Conservation (phyloP, 768 basidiomycete species). For the Phaffia tasmanica region DNA sequence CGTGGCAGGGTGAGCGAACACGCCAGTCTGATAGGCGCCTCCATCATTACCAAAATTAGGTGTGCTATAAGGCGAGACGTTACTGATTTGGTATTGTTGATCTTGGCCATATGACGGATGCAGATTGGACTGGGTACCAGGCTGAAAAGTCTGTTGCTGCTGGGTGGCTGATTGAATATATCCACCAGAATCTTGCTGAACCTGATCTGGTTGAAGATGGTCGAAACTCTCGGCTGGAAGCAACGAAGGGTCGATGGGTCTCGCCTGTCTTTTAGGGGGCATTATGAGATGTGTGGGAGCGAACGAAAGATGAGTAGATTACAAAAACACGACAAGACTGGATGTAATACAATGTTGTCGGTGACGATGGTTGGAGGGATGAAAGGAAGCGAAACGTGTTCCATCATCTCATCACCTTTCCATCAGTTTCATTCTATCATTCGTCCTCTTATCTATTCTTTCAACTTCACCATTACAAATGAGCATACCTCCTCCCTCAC, state of each 20-base stretch:
- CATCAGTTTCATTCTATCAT: too few relatives aligned
- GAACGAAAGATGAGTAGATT: too few relatives aligned
- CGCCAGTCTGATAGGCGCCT: too few relatives aligned
- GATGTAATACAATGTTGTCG: too few relatives aligned
- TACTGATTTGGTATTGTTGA: conserved; percentile 6
- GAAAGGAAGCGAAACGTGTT: too few relatives aligned
- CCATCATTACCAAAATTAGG: too few relatives aligned
- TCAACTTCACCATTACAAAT: too few relatives aligned
- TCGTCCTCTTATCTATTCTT: too few relatives aligned
- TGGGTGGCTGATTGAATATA: not conserved
- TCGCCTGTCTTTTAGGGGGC: conserved; percentile 17
- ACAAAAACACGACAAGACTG: too few relatives aligned
- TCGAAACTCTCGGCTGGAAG: not conserved
- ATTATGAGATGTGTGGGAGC: not conserved
- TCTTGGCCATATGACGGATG: conserved; percentile 6
- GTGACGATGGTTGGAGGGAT: too few relatives aligned
- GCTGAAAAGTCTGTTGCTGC: conserved; percentile 2
- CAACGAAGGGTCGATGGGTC: conserved; percentile 21
- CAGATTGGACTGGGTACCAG: not conserved
- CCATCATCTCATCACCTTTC: too few relatives aligned
- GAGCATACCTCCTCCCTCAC: too few relatives aligned
- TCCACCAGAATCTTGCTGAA: not conserved
- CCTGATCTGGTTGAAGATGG: not conserved
- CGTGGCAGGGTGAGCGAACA: conserved; percentile 12
- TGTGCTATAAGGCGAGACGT: conserved; percentile 3